Percentiles rank a stretch among this genome's conserved stretches.
Evolutionary conservation across 352 stramenopile species (phyloP).

Genomic region (Phytophthora fragariae): DNA sequence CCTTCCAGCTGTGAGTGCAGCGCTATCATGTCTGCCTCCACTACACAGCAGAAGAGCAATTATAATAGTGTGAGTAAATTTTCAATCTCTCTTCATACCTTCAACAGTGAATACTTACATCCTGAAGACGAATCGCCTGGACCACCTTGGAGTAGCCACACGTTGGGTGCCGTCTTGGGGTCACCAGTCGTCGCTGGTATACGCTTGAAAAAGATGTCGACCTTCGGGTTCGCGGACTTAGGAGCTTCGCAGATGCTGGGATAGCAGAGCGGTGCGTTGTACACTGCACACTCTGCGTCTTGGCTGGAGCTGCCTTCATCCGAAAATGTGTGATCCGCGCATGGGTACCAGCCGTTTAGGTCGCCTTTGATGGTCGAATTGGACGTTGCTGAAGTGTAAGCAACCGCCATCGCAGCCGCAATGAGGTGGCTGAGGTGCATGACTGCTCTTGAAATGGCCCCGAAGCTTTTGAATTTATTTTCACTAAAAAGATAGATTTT

Average conservation of each 20-base stretch:
- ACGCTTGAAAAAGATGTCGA: conserved; percentile 25
- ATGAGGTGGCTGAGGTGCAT: not conserved
- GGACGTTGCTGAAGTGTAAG: conserved; percentile 2
- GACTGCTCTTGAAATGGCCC: not conserved
- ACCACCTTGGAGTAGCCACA: conserved; percentile 55
- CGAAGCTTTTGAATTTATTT: too few relatives aligned
- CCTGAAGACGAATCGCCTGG: conserved; percentile 42
- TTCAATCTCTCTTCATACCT: too few relatives aligned
- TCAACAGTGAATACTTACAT: conserved; percentile 27
- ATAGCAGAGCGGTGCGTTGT: conserved; percentile 49
- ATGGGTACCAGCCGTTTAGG: conserved; percentile 42
- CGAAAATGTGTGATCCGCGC: conserved; percentile 24
- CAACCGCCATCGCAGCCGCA: not conserved
- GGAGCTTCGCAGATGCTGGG: conserved; percentile 36
- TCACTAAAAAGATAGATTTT: too few relatives aligned
- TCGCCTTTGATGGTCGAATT: not conserved
- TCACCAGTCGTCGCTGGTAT: conserved; percentile 9
- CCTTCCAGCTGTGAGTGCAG: conserved; percentile 39
- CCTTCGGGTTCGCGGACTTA: conserved; percentile 12
- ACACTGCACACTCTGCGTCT: conserved; percentile 43
- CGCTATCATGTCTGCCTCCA: conserved; percentile 51
- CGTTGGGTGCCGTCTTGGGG: conserved; percentile 21
- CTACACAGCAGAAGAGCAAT: conserved; percentile 14
- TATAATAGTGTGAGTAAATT: too few relatives aligned
- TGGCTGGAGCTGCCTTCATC: conserved; percentile 10